Base-by-base conservation (phyloP, 2,329 filamentous ascomycete species). In the Curvularia sp. region DNA sequence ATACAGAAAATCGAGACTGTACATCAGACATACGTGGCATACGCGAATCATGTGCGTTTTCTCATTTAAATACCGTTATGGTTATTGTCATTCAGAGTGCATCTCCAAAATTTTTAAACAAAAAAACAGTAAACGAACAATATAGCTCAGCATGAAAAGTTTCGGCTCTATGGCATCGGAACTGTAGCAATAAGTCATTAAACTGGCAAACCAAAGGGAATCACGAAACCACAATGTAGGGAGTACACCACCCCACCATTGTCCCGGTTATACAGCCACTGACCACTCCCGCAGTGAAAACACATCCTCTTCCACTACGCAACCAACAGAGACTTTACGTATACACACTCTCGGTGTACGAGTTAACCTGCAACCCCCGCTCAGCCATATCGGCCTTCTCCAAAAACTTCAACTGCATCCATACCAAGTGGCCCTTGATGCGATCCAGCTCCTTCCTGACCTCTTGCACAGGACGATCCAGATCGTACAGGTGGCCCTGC, bases 321-420 rank as follows among this genome's bases (percentile, higher is more conserved):
- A 19, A 3, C n/a, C 48, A 43, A 43, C 34, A 41, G 6, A 23
- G 9, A 6, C 47, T 25, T 64, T 52, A 74, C 27, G 90, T 91
- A 74, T 92, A 95, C 60, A 96, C 86, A 84, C 91, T 92, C 82
- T 97, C 92, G 0, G 94, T 98, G 71, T 87, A 89, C 45, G 86
- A 80, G 75, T 98, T 98, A 39, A 98, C 87, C 78, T 93, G 89
- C 77, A 98, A 72, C 0, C 94, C 93, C 70, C 85, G 86, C 80
- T 97, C 93, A 0, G 93, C 93, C 93, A 98, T 96, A 68, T 91
- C 84, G 0, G 89, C 92, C 63, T 96, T 88, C 69, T 86, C 83
- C 72, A 98, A 78, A 74, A 97, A 98, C 45, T 93, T 86, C 70
- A 98, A 77, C n/a, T 93, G 93, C 88, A 97, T 94, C 91, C 92